Evolutionary conservation across 768 basidiomycete genomes (phyloP).

Genomic region (Amanita rubescens): DNA sequence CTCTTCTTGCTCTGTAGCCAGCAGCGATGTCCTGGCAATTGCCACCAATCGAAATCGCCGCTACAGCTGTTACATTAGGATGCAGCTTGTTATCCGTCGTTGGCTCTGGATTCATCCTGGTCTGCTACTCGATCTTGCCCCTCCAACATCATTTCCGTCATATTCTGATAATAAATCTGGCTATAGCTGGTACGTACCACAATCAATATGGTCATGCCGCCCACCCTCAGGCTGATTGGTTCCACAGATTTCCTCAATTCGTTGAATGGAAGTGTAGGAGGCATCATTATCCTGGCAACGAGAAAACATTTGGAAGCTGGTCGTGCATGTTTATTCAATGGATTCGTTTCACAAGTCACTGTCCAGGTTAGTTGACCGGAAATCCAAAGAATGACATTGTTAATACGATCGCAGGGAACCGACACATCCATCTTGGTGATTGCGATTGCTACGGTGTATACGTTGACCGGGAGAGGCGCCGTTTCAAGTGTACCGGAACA

Average conservation of each 20-base stretch:
- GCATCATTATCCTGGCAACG: conserved; percentile 8
- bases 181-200: conserved; percentile 8
- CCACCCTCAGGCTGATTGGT: neutral
- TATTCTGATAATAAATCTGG: conserved; percentile 12
- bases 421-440: conserved; percentile 13
- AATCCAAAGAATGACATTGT: too few species aligned
- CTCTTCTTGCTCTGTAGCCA: neutral
- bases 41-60: neutral
- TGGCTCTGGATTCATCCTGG: conserved; percentile 10
- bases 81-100: conserved; percentile 9
- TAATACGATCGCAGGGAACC: conserved; percentile 7
- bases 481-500: neutral
- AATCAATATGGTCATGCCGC: neutral
- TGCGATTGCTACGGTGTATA: conserved; percentile 11
- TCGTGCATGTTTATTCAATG: neutral
- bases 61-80: conserved; percentile 5
- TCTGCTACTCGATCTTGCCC: conserved; percentile 11
- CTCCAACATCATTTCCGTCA: conserved; percentile 11
- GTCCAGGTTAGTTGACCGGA: neutral
- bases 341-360: neutral
- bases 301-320: neutral
- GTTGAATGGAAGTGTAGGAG: conserved; percentile 8
- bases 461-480: conserved; percentile 6
- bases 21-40: neutral
- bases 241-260: conserved; percentile 10